phyloP scores from a whole-genome alignment of 2,329 filamentous ascomycete species.

The Penicillium sp. region DNA sequence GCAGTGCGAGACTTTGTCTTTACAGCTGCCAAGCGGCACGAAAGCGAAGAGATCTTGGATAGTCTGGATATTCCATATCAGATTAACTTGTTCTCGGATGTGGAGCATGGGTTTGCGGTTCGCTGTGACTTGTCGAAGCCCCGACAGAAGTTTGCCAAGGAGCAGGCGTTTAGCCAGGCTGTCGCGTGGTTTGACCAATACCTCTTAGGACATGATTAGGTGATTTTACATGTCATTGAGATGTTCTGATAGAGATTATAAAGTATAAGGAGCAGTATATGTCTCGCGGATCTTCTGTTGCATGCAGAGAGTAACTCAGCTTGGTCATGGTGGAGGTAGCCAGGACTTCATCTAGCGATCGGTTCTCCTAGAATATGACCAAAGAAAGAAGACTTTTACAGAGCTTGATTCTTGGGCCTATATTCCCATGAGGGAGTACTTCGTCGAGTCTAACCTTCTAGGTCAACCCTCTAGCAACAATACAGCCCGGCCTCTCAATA shows the following conservation, averaged over 20 bases:
- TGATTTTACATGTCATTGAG: not conserved
- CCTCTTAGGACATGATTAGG: not conserved
- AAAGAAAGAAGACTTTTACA: not conserved
- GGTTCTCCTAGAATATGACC: not conserved
- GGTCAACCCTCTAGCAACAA: too few species aligned
- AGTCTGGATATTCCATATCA: constrained; percentile 62
- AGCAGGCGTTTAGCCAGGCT: constrained; percentile 74
- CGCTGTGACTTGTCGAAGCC: constrained; percentile 62
- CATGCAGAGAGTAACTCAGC: too few species aligned
- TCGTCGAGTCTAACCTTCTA: too few species aligned
- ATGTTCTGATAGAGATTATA: too few species aligned
- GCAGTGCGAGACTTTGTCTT: constrained; percentile 47
- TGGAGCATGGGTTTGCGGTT: constrained; percentile 72
- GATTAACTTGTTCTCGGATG: constrained; percentile 69
- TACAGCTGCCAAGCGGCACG: constrained; percentile 59
- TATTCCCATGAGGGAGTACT: too few species aligned
- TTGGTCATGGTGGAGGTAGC: too few species aligned
- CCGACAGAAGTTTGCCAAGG: constrained; percentile 66
- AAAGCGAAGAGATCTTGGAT: constrained; percentile 60
- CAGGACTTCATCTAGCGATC: not conserved
- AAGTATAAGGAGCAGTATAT: too few species aligned
- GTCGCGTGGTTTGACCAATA: constrained; percentile 61
- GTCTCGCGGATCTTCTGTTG: too few species aligned
- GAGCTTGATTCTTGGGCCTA: too few species aligned
- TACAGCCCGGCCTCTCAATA: not conserved